Base-by-base conservation (phyloP, 306 rosid genomes). In the Cicer chorassanicum region DNA sequence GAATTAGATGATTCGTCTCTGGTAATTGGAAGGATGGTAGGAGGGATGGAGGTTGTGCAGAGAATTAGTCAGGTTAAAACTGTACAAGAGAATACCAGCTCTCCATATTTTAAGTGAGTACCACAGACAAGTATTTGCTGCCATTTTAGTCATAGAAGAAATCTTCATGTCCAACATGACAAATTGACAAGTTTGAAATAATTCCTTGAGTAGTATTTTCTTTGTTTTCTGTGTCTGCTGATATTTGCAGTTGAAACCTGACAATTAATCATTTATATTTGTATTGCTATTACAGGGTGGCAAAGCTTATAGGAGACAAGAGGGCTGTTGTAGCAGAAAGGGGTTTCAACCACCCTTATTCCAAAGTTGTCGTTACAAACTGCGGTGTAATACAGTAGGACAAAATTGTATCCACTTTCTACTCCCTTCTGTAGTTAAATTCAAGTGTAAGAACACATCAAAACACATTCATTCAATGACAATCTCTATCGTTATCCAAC, bases 241-340 rank as follows among this genome's bases (percentile, higher is more conserved):
- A 74, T 42, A 19, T 42, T 9, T 75, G 34, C 63, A 36, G 39
- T 7, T 75, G 68, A 68, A 24, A 15, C 5, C 41, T 15, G 4
- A 14, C 29, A 6, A 24, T 55, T 77, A 74, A 68, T 62, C 13
- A 11, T n/a, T 61, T 44, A 13, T 71, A 81, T 39, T 61, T 29
- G 16, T 66, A 84, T 8, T 73, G 57, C 15, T 13, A 44, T 53
- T 54, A 71, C 83, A 92, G 98, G 90, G 96, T 89, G 80, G 98
- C 96, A 62, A 92, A 90, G 92, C 84, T 89, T 41, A 89, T 92
- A 45, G 98, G 98, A 21, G 98, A 93, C 77, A 92, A 90, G 82
- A 83, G 90, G 79, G 98, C 91, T 24, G 88, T 93, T 14, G 95
- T 87, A 54, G 95, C 95, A 57, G 94, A 93, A 85, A 86, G 95